Conservation (phyloP, 768 basidiomycete species). For the Steccherinum ochraceum region DNA sequence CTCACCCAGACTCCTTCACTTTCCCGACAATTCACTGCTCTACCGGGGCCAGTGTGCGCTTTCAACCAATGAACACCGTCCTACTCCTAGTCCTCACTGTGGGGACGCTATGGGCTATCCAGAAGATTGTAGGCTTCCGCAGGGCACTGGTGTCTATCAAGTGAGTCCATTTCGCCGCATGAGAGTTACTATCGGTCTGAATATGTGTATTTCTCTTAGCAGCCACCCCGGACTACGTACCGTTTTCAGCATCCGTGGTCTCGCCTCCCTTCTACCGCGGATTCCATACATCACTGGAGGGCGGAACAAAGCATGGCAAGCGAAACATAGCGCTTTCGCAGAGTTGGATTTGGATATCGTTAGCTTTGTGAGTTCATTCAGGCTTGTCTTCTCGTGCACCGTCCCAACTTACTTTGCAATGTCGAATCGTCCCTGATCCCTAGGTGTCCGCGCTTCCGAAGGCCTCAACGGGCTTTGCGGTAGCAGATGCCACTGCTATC, state of each 20-base stretch:
- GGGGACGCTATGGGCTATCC: not conserved
- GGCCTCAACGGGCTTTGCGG: slow-evolving; percentile 7
- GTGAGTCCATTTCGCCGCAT: not conserved
- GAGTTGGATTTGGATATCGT: slow-evolving; percentile 17
- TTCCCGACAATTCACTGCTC: too few relatives aligned
- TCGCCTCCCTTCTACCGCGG: slow-evolving; percentile 10
- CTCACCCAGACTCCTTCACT: too few relatives aligned
- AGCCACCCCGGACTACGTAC: slow-evolving; percentile 3
- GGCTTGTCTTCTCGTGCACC: too few relatives aligned
- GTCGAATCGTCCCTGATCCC: not conserved
- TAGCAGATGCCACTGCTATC: slow-evolving; percentile 12
- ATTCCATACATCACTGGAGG: slow-evolving; percentile 16
- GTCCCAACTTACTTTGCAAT: too few relatives aligned
- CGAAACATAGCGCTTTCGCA: slow-evolving; percentile 19
- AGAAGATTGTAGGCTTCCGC: not conserved
- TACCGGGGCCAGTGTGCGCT: too few relatives aligned
- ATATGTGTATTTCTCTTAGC: not conserved
- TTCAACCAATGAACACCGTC: not conserved
- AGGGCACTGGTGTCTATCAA: not conserved
- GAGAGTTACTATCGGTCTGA: not conserved
- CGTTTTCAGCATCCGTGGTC: slow-evolving; percentile 7
- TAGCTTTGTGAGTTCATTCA: slow-evolving; percentile 15
- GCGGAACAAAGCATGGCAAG: slow-evolving; percentile 10
- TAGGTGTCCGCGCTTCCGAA: slow-evolving; percentile 8
- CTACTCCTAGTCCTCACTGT: not conserved